Evolutionary conservation across 2,329 filamentous ascomycete species (phyloP), one percentile per base, ranked within the genome.

Genomic region (Claviceps digitariae): DNA sequence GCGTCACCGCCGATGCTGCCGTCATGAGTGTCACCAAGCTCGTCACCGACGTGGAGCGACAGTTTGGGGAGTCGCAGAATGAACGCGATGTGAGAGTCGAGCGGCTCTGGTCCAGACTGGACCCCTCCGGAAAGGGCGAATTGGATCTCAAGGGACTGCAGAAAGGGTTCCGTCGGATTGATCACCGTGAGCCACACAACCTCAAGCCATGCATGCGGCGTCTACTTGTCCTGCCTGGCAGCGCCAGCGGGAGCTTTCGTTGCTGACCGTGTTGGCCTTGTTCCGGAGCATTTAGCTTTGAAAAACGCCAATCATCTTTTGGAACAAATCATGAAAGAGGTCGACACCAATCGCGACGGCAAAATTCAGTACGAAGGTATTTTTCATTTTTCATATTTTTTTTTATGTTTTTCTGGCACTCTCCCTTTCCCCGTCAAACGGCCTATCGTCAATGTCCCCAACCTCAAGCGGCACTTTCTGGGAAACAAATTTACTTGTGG

Each of bases 301-400:
- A 95, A 96, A 74, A 93, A 96, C 76, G 93, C 93, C 65, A 87
- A 95, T 68, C 75, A 80, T 40, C 82, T 97, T 74, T 77, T 98
- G 57, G 79, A 81, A 64, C 83, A 86, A 63, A 86, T 97, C 54
- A 78, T 96, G 66, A 76, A 78, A 58, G 79, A 84, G 56, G 90
- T 96, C 57, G 93, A 98, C 66, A 86, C 83, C 54, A 90, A 90
- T 65, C 81, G 83, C 27, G 90, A 97, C 68, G 89, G 91, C 58
- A 84, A 83, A 63, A 97, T 98, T 61, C 86, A 94, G 69, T 96
- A 88, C 67, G 80, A 90, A 71, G 89, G 89, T 93, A 76, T 9
- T 2, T 21, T 20, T n/a, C n/a, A n/a, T 20, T 6, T n/a, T n/a
- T 40, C n/a, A 15, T 31, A 23, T 38, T 15, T 25, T 38, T 25